Conservation (phyloP, 164 flowering plant genomes). For the Euptelea pleiosperma region DNA sequence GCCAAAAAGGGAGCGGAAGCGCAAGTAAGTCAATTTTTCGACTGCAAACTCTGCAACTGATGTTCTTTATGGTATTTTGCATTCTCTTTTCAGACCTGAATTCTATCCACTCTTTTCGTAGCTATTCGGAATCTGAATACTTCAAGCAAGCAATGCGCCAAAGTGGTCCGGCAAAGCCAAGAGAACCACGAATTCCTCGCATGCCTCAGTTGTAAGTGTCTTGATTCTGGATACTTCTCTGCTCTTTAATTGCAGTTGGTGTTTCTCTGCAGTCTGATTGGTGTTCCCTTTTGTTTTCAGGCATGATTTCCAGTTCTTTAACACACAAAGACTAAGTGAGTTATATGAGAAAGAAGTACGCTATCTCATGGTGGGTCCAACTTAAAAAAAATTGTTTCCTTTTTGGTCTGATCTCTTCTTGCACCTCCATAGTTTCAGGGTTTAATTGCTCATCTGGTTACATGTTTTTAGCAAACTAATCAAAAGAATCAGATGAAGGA, state of each 20-base stretch:
- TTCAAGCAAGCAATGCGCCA: conserved; percentile 99
- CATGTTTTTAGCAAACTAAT: conserved; percentile 54
- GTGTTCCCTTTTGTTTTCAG: conserved; percentile 35
- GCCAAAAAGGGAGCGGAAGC: conserved; percentile 89
- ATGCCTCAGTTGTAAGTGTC: conserved; percentile 94
- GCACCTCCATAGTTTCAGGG: not conserved
- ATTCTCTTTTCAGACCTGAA: conserved; percentile 5
- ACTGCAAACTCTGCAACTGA: not conserved
- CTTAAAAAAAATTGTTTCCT: not conserved
- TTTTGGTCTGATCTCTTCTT: conserved; percentile 1
- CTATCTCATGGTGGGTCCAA: conserved; percentile 70
- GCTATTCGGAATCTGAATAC: conserved; percentile 93
- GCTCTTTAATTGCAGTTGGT: conserved; percentile 7
- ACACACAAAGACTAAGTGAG: conserved; percentile 81
- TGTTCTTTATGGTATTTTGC: not conserved
- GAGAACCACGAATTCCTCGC: conserved; percentile 95
- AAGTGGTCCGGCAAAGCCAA: conserved; percentile 87
- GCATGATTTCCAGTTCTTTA: conserved; percentile 98
- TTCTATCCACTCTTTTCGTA: conserved; percentile 10
- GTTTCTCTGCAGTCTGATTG: not conserved
- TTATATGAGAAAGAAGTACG: conserved; percentile 97
- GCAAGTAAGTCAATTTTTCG: conserved; percentile 65
- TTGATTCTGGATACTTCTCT: not conserved
- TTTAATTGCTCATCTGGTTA: not conserved
- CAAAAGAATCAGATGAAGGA: conserved; percentile 91